Evolutionary conservation across 768 basidiomycete species (phyloP).

Genomic region (Lyophyllum decastes): DNA sequence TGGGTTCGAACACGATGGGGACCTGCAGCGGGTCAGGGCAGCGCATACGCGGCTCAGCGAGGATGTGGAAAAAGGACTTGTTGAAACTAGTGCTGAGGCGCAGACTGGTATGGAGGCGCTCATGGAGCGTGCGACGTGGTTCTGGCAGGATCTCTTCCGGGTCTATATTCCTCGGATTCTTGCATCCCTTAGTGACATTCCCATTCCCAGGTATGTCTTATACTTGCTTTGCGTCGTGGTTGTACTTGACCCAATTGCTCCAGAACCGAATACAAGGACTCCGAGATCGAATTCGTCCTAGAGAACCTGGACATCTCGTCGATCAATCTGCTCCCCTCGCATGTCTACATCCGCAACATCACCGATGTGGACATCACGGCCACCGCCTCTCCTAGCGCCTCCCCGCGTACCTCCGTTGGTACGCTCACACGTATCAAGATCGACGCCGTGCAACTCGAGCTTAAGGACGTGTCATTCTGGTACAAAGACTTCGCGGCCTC

Average conservation of each 20-base stretch:
- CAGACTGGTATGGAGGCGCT: constrained; percentile 49
- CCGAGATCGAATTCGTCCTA: constrained; percentile 70
- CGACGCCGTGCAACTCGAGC: constrained; percentile 63
- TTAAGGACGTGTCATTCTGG: constrained; percentile 73
- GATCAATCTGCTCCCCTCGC: constrained; percentile 66
- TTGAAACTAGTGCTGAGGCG: constrained; percentile 34
- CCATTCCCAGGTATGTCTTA: constrained; percentile 61
- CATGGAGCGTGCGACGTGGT: constrained; percentile 68
- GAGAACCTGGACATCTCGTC: constrained; percentile 74
- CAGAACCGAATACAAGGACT: constrained; percentile 73
- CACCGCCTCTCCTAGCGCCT: constrained; percentile 33
- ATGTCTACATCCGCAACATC: constrained; percentile 72
- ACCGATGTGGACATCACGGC: constrained; percentile 54
- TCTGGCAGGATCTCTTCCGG: constrained; percentile 81
- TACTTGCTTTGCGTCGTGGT: background rate
- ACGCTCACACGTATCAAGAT: constrained; percentile 66
- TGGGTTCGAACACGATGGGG: constrained; percentile 49
- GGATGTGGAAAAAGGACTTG: constrained; percentile 48
- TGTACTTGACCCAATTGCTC: background rate
- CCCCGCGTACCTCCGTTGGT: constrained; percentile 53
- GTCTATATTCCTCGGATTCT: constrained; percentile 70
- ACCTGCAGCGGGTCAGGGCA: constrained; percentile 44
- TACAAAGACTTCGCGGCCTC: constrained; percentile 63
- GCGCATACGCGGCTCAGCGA: constrained; percentile 49
- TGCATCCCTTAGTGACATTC: constrained; percentile 55